Evolutionary conservation across 345 rosid genomes (phyloP), one percentile per base, ranked within the genome.

Genomic region (Gossypium raimondii): DNA sequence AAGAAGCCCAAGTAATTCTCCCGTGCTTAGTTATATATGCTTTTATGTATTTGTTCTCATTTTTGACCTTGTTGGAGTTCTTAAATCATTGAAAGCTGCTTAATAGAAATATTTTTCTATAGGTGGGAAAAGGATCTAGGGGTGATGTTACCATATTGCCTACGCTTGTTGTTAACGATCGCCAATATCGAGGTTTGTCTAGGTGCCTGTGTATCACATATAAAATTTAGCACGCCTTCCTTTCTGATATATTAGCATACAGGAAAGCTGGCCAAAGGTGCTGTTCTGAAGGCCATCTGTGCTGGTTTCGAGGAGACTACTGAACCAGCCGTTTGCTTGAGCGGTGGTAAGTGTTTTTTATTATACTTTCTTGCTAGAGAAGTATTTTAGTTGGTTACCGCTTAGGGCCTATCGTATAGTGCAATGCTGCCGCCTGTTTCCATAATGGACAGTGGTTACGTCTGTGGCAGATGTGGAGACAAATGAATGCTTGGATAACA

Each of bases 101-200:
- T 80, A 67, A 80, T 75, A 67, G 64, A 74, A 60, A 10, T 51
- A 60, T 64, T 77, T 77, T 58, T 57, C 82, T 12, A 75, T 81
- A 93, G 99, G 86, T 95, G 85, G 97, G 99, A 50, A 95, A 95
- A 85, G 99, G 99, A 79, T 77, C 97, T 53, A 93, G 99, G 84
- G 98, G 98, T 29, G 99, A 95, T 84, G 98, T 95, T 61, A 95
- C 99, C 77, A 95, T 95, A 81, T 84, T 95, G 94, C 99, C 99
- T 57, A 93, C 99, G 20, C 93, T 95, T 75, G 96, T 95, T 69
- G 97, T 95, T 79, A 95, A 95, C 76, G 89, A 87, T 84, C 85
- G 90, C 63, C 99, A 95, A 68, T 95, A 95, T 84, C 87, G 99
- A 93, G 98, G 98, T 94, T 44, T 72, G 81, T 74, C 61, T 48